Conservation (phyloP, 2,329 filamentous ascomycete species). For the Botryotinia narcissicola region DNA sequence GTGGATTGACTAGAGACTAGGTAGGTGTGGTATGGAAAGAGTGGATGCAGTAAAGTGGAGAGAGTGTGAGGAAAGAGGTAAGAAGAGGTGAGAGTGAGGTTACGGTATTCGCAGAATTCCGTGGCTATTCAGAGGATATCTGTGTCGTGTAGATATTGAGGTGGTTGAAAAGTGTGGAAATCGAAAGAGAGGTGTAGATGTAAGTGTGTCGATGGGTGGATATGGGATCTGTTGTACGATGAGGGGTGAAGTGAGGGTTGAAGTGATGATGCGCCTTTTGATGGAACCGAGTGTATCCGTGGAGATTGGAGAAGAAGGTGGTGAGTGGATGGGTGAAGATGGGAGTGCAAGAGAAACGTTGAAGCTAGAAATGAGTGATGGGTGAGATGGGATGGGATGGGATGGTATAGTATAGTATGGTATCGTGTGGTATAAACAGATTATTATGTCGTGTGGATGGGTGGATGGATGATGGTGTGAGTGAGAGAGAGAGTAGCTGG, state of each 20-base stretch:
- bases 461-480: not conserved
- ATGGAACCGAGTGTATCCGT: not conserved
- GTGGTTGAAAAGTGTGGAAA: slow-evolving; percentile 3
- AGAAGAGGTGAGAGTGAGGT: no score
- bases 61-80: not conserved
- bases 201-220: not conserved
- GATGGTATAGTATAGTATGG: no score
- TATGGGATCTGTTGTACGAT: not conserved
- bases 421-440: no score
- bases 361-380: not conserved
- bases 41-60: slow-evolving; percentile 1
- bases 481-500: not conserved
- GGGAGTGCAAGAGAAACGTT: not conserved
- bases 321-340: not conserved
- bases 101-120: not conserved
- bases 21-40: not conserved
- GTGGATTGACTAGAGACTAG: not conserved
- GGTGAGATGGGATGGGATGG: not conserved
- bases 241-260: not conserved
- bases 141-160: not conserved
- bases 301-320: not conserved
- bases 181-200: not conserved
- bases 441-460: not conserved
- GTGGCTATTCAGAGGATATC: not conserved
- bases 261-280: not conserved